Base-by-base conservation (phyloP, 192 early-diverging fungal genomes). In the Entophlyctis luteolus region DNA sequence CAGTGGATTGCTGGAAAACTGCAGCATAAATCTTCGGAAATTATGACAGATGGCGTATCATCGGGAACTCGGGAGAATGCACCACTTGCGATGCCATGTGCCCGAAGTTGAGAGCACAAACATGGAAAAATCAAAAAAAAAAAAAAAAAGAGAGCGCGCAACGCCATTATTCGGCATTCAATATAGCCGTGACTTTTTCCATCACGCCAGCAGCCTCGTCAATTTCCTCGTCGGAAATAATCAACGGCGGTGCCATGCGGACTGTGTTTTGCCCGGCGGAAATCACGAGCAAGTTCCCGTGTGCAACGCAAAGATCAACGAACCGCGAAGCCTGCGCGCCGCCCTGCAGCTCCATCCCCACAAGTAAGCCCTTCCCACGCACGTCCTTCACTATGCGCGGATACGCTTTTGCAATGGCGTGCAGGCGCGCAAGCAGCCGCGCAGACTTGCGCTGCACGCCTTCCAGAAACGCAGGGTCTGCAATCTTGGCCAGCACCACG, bases 241-340 rank as follows among this genome's bases (percentile, higher is more conserved):
- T 91, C 67, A 99, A 79, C 16, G 96, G 88, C 39, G 96, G 96
- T 4, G 97, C 84, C 55, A 99, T 75, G 34, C 96, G 89, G n/a
- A 99, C 74, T 1, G 92, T 94, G 71, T 99, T 93, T 65, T 83
- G 84, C 3, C 84, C 89, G 18, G 95, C 92, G 1, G 87, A 86
- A 33, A 96, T 90, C 31, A 97, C 83, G 66, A 99, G 78, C 62
- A 99, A 71, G 31, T 48, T 49, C 31, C 96, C 96, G 33, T 81
- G 81, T 42, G 94, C 90, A 52, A 90, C 85, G 39, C 88, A 88
- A 46, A 91, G 42, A 27, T 88, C 85, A 12, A 93, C 84, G 76
- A 98, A 89, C 39, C 59, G 36, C 3, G 23, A 14, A 14, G 75
- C 62, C 32, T 58, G 49, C 23, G 77, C 71, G 0, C 34, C 38